These are phyloP conservation scores for Hemerocallis citrina DNA, from an alignment of 106 monocot species.

Conservation along the genomic window DNA sequence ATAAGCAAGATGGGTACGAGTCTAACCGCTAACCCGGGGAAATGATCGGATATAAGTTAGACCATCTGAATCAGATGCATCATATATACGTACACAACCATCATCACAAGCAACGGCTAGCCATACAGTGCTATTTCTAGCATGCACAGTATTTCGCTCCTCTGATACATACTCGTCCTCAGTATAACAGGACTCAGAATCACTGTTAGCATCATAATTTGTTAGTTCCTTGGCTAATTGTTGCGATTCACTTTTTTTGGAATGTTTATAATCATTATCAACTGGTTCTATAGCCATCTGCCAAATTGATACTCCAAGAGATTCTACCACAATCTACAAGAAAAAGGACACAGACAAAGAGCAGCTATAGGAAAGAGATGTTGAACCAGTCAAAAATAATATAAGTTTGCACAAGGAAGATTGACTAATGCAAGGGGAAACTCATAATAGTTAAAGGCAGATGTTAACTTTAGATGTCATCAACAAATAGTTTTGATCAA, in stretches of 20 bases:
- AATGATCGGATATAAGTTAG: constrained; percentile 60
- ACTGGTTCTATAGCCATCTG: constrained; percentile 83
- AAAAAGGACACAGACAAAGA: neutral
- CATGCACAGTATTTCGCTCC: constrained; percentile 2
- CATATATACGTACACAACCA: constrained; percentile 71
- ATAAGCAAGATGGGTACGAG: neutral
- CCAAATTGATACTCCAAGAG: constrained; percentile 74
- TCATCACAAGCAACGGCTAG: constrained; percentile 88
- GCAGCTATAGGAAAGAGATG: no score
- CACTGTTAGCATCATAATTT: constrained; percentile 22
- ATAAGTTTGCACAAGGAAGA: no score
- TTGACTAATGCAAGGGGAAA: no score
- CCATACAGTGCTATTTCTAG: constrained; percentile 17
- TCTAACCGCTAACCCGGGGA: constrained; percentile 80
- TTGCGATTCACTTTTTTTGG: constrained; percentile 5
- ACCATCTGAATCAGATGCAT: constrained; percentile 33
- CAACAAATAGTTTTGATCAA: no score
- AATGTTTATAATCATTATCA: constrained; percentile 12
- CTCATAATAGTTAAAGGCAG: no score
- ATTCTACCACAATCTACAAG: constrained; percentile 60
- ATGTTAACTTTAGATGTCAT: no score
- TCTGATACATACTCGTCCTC: constrained; percentile 11
- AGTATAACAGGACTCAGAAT: constrained; percentile 39
- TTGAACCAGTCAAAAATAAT: no score
- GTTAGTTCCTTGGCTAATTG: constrained; percentile 25